Percentiles rank a stretch among this genome's conserved stretches.
phyloP scores from a whole-genome alignment of 192 early-diverging fungal species.

The Kickxella alabastrina region DNA sequence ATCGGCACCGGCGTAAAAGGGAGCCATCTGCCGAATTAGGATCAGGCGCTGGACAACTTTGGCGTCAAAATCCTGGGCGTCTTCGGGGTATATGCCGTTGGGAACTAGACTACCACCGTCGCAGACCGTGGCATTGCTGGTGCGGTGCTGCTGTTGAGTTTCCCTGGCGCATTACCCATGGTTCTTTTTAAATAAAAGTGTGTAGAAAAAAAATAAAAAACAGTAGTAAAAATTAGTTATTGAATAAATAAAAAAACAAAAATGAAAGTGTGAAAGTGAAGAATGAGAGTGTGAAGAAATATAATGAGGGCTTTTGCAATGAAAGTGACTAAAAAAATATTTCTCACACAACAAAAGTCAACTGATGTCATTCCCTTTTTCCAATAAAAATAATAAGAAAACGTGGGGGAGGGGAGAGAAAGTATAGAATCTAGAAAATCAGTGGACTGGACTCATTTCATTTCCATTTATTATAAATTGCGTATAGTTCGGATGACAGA shows the following conservation, averaged over 20 bases:
- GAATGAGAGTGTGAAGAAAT: neutral
- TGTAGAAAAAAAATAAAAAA: neutral
- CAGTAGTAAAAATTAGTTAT: no score
- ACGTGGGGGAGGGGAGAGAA: neutral
- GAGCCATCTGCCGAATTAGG: slow-evolving; percentile 66
- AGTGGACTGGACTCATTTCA: no score
- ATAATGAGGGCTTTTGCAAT: neutral
- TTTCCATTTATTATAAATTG: no score
- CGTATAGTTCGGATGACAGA: no score
- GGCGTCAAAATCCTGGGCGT: slow-evolving; percentile 74
- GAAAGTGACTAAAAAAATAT: no score
- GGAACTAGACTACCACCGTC: slow-evolving; percentile 65
- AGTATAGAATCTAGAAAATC: neutral
- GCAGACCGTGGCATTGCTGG: slow-evolving; percentile 43
- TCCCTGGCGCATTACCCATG: slow-evolving; percentile 50
- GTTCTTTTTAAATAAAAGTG: no score
- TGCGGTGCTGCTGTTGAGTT: slow-evolving; percentile 38
- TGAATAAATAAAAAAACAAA: neutral
- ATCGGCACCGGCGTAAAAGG: slow-evolving; percentile 82
- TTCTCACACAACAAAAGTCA: no score
- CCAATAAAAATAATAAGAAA: neutral
- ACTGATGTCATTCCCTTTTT: no score
- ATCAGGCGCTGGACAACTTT: slow-evolving; percentile 72
- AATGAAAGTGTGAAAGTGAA: neutral
- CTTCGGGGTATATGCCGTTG: slow-evolving; percentile 62